A percentile compares a stretch with the other conserved stretches of the same genome.
phyloP scores from a whole-genome alignment of 169 alveolate genomes.

The Plasmodium vivax region DNA sequence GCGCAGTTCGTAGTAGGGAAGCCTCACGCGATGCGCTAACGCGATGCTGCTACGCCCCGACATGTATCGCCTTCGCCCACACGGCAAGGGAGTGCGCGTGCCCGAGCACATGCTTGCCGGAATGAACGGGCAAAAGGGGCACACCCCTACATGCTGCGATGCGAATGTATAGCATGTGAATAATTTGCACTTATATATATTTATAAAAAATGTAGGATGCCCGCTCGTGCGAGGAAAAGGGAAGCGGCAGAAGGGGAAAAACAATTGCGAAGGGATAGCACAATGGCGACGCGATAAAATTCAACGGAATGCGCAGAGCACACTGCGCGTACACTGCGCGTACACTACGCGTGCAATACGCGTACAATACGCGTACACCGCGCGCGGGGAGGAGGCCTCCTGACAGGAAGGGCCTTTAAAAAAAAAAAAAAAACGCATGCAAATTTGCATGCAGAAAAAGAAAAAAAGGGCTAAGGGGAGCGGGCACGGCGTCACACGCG shows the following conservation, averaged over 20 bases:
- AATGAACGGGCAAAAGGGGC: neutral
- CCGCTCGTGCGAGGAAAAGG: neutral
- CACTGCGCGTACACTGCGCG: neutral
- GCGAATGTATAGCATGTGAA: neutral
- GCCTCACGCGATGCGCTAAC: neutral
- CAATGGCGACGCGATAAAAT: neutral
- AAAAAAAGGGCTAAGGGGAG: neutral
- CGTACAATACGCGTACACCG: neutral
- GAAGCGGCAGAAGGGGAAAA: neutral
- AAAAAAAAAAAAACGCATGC: neutral
- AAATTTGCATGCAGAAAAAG: neutral
- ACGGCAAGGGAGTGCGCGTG: neutral
- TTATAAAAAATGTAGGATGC: neutral
- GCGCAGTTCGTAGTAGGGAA: neutral
- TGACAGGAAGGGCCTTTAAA: neutral
- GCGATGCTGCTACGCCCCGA: neutral
- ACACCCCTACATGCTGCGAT: neutral
- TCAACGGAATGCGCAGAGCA: neutral
- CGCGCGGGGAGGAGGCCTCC: neutral
- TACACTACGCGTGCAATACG: neutral
- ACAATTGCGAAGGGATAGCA: neutral
- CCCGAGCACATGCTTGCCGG: neutral
- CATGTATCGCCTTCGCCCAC: neutral
- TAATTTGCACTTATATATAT: neutral
- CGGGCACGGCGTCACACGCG: neutral